These are phyloP conservation scores for Petunia secreta DNA, from an alignment of 257 asterid genomes.

Conservation along the genomic window DNA sequence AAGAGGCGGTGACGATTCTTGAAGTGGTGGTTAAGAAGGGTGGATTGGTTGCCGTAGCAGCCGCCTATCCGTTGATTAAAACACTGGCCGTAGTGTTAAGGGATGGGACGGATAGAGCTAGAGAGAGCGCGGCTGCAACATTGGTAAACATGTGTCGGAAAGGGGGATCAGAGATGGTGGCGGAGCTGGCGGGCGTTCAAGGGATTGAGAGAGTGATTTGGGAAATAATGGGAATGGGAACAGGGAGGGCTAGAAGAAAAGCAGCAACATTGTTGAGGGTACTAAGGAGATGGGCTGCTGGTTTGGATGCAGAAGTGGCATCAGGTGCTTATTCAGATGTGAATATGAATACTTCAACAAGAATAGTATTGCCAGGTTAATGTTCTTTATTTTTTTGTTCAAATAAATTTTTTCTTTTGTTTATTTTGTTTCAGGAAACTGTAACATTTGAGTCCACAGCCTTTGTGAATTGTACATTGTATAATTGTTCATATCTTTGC, in stretches of 20 bases:
- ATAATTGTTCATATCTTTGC: conserved; percentile 14
- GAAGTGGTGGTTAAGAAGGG: conserved; percentile 86
- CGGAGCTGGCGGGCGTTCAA: conserved; percentile 55
- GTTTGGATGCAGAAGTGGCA: conserved; percentile 52
- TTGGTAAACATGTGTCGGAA: conserved; percentile 72
- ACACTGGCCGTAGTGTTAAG: conserved; percentile 52
- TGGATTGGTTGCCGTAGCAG: conserved; percentile 63
- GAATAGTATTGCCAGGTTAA: conserved; percentile 58
- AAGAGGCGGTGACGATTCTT: conserved; percentile 73
- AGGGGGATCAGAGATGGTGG: conserved; percentile 84
- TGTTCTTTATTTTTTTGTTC: conserved; percentile 4
- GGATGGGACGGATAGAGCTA: conserved; percentile 71
- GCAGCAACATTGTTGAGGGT: conserved; percentile 78
- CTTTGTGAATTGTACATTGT: conserved; percentile 21
- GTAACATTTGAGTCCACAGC: not conserved
- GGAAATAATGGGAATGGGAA: conserved; percentile 85
- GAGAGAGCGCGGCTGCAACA: conserved; percentile 73
- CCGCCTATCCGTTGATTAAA: conserved; percentile 55
- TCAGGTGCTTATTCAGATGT: conserved; percentile 39
- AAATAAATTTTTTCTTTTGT: conserved; percentile 23
- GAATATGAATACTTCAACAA: conserved; percentile 48
- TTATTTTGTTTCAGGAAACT: conserved; percentile 23
- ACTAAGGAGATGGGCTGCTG: conserved; percentile 90
- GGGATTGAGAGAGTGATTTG: conserved; percentile 79
- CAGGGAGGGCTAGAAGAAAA: conserved; percentile 74